Percentiles rank a stretch among this genome's conserved stretches.
phyloP scores from a whole-genome alignment of 2,329 filamentous ascomycete genomes.

The Alternaria sp. region DNA sequence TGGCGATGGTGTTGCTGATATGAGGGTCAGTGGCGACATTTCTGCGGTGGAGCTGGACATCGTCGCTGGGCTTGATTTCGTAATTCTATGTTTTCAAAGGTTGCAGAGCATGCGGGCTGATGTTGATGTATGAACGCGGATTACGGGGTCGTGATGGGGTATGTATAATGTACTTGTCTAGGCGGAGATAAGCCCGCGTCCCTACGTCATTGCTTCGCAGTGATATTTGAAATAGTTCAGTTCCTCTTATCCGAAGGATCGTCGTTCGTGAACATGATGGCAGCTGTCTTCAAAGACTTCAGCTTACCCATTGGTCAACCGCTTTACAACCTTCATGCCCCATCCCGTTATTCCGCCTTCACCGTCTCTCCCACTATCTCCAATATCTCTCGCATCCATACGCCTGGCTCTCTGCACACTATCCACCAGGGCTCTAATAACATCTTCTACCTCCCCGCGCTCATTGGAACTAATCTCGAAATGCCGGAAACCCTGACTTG shows the following conservation, averaged over 20 bases:
- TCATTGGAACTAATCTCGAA: slow-evolving; percentile 26
- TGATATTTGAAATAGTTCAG: neutral
- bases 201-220: neutral
- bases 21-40: slow-evolving; percentile 18
- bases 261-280: neutral
- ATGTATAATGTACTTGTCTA: neutral
- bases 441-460: slow-evolving; percentile 14
- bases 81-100: neutral
- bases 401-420: slow-evolving; percentile 13
- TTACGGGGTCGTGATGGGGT: neutral
- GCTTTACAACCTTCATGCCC: neutral
- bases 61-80: neutral
- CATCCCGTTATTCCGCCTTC: neutral
- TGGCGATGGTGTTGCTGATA: slow-evolving; percentile 47
- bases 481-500: slow-evolving; percentile 26
- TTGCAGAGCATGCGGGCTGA: neutral
- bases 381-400: slow-evolving; percentile 13
- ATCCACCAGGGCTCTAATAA: slow-evolving; percentile 22
- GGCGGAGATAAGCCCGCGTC: slow-evolving; percentile 1
- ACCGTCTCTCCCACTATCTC: neutral
- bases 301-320: neutral
- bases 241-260: neutral
- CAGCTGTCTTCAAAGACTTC: neutral
- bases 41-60: neutral
- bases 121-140: neutral